A percentile compares a stretch with the other conserved stretches of the same genome.
These are phyloP conservation scores for Marchantia polymorpha DNA, from an alignment of 225 moss, liverwort and hornwort genomes.

Conservation along the genomic window DNA sequence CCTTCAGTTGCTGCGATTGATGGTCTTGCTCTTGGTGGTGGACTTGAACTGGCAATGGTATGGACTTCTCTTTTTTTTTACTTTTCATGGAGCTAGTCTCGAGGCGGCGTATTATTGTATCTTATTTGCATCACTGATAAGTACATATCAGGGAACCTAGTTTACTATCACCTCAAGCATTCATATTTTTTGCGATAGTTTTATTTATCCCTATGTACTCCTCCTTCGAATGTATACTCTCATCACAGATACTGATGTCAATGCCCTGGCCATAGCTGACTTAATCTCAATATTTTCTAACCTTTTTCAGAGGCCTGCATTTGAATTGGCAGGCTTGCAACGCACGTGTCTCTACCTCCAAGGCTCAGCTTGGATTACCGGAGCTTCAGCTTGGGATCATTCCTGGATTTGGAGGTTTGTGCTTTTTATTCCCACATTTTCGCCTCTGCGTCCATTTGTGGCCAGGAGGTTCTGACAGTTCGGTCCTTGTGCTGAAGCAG, in stretches of 20 bases:
- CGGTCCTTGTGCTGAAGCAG: not conserved
- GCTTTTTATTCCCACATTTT: not conserved
- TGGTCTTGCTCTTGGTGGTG: conserved; percentile 97
- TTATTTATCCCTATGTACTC: no score
- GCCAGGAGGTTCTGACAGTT: not conserved
- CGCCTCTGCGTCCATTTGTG: not conserved
- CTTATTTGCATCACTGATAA: not conserved
- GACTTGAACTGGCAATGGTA: conserved; percentile 96
- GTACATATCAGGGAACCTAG: not conserved
- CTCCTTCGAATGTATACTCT: not conserved
- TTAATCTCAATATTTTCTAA: no score
- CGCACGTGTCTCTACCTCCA: conserved; percentile 87
- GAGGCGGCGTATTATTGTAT: not conserved
- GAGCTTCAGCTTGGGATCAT: conserved; percentile 93
- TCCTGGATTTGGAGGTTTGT: conserved; percentile 95
- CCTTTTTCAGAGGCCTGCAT: not conserved
- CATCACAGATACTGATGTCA: not conserved
- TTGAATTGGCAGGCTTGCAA: conserved; percentile 61
- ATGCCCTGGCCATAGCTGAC: not conserved
- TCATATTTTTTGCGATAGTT: no score
- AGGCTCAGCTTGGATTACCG: conserved; percentile 92
- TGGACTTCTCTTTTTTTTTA: not conserved
- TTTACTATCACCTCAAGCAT: not conserved
- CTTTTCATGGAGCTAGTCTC: not conserved
- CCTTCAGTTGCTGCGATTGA: conserved; percentile 97